A percentile compares a stretch with the other conserved stretches of the same genome.
Conservation (phyloP, 73 alveolate species). For the Tetrahymena thermophila region DNA sequence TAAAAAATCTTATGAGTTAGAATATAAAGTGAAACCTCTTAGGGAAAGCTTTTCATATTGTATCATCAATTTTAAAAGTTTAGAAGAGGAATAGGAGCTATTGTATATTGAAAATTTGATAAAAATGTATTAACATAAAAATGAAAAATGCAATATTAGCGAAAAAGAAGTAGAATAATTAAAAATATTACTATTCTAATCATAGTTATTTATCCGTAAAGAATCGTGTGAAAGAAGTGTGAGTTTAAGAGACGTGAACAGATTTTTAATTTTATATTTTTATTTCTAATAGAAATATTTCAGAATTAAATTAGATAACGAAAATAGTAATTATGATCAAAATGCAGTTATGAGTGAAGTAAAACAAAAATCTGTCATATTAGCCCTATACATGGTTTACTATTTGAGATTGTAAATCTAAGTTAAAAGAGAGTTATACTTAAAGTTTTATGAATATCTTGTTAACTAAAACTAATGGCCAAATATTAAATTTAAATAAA, state of each 20-base stretch:
- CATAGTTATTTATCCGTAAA: neutral
- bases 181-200: neutral
- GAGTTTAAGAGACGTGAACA: constrained; percentile 43
- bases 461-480: neutral
- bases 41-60: neutral
- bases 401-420: neutral
- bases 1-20: neutral
- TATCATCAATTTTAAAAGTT: neutral
- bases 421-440: neutral
- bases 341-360: neutral
- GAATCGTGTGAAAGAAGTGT: constrained; percentile 1
- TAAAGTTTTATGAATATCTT: neutral
- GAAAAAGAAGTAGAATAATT: neutral
- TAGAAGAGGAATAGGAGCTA: neutral
- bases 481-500: neutral
- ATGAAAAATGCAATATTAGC: neutral
- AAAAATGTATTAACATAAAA: neutral
- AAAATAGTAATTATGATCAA: neutral
- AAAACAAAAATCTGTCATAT: neutral
- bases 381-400: neutral
- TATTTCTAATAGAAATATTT: neutral
- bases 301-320: neutral
- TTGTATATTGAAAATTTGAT: neutral
- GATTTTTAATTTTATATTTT: constrained; percentile 18
- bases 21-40: neutral